Evolutionary conservation across 2,329 filamentous ascomycete species (phyloP), one percentile per base, ranked within the genome.

Genomic region (Onygenales sp.): DNA sequence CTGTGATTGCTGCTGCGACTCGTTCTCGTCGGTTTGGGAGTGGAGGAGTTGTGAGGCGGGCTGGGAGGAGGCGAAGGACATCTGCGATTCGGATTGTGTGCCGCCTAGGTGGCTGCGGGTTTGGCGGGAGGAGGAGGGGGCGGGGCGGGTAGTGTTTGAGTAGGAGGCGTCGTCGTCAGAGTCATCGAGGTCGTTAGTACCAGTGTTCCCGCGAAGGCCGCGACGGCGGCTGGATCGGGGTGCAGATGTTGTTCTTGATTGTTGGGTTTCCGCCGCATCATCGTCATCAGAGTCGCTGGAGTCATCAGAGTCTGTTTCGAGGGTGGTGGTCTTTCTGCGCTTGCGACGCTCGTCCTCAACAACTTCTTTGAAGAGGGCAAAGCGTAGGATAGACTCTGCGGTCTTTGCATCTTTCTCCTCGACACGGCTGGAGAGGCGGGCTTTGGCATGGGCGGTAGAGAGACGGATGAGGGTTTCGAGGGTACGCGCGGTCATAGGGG

Each of bases 401-500:
- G 90, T 85, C 51, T 87, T 74, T 1, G 92, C 91, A 68, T 98
- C 93, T 53, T 85, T 84, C 67, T 95, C 87, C 59, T 97, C 91
- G 2, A 98, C 89, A 42, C 89, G 79, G 65, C 83, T 90, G 1
- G 90, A 95, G 6, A 98, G 77, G 33, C 93, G 83, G 6, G 91
- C 83, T 72, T 97, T 98, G 56, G 93, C 93, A 63, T 98, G 93
- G 1, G 93, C 93, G 0, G 92, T 97, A 5, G 93, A 88, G 14
- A 98, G 79, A 83, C 93, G 93, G 67, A 98, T 97, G n/a, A 98
- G 79, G 0, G 93, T 98, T 72, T 98, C 93, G 13, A 98, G 78
- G 2, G 92, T 97, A 84, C 93, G 89, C 6, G 95, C 92, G 8
- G 93, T 98, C 77, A 98, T 88, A 4, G 93, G 93, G 43, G 87